Percentiles rank a stretch among this genome's conserved stretches.
These are phyloP conservation scores for Metarhizium album DNA, from an alignment of 2,329 filamentous ascomycete genomes.

Conservation along the genomic window DNA sequence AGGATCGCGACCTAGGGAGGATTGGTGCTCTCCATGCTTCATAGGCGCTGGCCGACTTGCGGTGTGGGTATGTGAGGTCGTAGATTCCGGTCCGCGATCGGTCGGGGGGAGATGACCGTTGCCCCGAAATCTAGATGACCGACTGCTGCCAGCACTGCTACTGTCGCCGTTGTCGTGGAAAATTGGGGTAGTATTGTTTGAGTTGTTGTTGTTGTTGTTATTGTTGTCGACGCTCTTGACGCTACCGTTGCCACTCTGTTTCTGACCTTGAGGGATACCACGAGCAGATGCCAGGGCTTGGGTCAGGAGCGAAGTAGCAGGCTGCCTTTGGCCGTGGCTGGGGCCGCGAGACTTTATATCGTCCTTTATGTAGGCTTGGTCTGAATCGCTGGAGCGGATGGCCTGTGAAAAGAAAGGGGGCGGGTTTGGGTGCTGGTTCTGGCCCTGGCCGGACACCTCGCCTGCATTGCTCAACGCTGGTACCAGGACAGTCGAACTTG, in stretches of 20 bases:
- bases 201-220: slow-evolving; percentile 1
- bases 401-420: neutral
- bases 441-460: slow-evolving; percentile 12
- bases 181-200: neutral
- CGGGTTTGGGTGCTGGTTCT: slow-evolving; percentile 3
- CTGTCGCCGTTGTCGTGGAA: neutral
- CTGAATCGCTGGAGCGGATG: slow-evolving; percentile 2
- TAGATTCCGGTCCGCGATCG: neutral
- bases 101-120: neutral
- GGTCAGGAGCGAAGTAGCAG: slow-evolving; percentile 44
- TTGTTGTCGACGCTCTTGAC: too few species aligned
- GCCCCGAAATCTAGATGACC: neutral
- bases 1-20: slow-evolving; percentile 3
- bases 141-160: neutral
- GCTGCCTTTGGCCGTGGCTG: slow-evolving; percentile 24
- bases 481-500: neutral
- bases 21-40: slow-evolving; percentile 8
- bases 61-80: neutral
- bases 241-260: slow-evolving; percentile 1
- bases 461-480: neutral
- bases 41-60: slow-evolving; percentile 2
- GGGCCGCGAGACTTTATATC: slow-evolving; percentile 37
- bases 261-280: slow-evolving; percentile 29
- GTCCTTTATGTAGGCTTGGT: slow-evolving; percentile 2
- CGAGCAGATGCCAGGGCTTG: slow-evolving; percentile 49